A percentile compares a stretch with the other conserved stretches of the same genome.
These are phyloP conservation scores for Lactarius tabidus DNA, from an alignment of 768 basidiomycete species.

Conservation along the genomic window DNA sequence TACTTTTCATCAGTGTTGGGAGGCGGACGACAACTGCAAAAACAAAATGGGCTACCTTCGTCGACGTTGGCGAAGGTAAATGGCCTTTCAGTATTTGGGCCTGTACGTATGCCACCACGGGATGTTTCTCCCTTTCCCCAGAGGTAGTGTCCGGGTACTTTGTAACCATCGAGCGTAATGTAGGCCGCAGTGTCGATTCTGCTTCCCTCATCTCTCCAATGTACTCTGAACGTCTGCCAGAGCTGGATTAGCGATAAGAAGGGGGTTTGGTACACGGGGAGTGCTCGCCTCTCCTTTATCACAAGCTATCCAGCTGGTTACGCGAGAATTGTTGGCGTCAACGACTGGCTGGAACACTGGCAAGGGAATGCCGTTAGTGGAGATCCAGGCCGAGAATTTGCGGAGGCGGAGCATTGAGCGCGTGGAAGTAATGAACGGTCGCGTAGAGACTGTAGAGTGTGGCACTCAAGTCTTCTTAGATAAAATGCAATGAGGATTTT, in stretches of 20 bases:
- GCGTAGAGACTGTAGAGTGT: too few species aligned
- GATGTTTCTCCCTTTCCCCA: slow-evolving; percentile 51
- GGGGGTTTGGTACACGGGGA: not conserved
- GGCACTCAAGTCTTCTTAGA: too few species aligned
- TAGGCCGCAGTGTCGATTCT: slow-evolving; percentile 52
- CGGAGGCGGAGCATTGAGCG: slow-evolving; percentile 42
- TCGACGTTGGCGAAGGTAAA: slow-evolving; percentile 52
- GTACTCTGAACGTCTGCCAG: slow-evolving; percentile 51
- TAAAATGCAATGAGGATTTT: too few species aligned
- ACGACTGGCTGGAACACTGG: slow-evolving; percentile 54
- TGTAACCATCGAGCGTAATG: slow-evolving; percentile 57
- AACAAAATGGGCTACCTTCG: slow-evolving; percentile 34
- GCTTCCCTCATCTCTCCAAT: slow-evolving; percentile 62
- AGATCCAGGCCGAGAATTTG: slow-evolving; percentile 69
- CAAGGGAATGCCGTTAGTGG: slow-evolving; percentile 44
- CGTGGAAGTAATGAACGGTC: not conserved
- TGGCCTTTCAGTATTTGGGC: slow-evolving; percentile 48
- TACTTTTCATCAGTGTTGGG: not conserved
- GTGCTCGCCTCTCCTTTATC: slow-evolving; percentile 49
- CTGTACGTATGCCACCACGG: slow-evolving; percentile 52
- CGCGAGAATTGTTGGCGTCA: slow-evolving; percentile 41
- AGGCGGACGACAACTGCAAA: not conserved
- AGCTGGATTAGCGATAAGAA: not conserved
- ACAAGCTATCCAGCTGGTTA: slow-evolving; percentile 69
- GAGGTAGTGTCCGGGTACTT: slow-evolving; percentile 60